Evolutionary conservation across 2,329 filamentous ascomycete genomes (phyloP).

Genomic region (Ophiostoma piceae): DNA sequence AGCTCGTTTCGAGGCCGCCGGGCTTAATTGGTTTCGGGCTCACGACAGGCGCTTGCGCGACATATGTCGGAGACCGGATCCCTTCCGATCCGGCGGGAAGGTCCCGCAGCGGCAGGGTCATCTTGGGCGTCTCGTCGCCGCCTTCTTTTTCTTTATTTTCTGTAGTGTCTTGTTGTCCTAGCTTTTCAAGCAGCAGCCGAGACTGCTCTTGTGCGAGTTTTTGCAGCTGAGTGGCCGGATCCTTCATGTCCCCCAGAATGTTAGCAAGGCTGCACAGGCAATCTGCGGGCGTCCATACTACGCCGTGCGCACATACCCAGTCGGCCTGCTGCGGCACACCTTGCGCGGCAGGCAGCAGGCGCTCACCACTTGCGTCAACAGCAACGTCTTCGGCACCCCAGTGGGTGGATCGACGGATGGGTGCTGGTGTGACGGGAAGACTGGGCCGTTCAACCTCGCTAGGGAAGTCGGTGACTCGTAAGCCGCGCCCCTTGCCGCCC

Average conservation of each 20-base stretch:
- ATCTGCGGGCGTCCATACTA: constrained; percentile 45
- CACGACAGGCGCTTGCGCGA: constrained; percentile 37
- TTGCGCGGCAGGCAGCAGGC: constrained; percentile 65
- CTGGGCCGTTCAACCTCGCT: constrained; percentile 76
- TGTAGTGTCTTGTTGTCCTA: constrained; percentile 35
- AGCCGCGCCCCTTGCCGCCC: constrained; percentile 37
- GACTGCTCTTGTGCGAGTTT: constrained; percentile 63
- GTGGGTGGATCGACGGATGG: constrained; percentile 62
- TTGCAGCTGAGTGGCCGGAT: constrained; percentile 64
- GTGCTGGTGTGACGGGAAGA: constrained; percentile 83
- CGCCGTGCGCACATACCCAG: constrained; percentile 78
- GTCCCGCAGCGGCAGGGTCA: constrained; percentile 41
- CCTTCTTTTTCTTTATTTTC: constrained; percentile 20
- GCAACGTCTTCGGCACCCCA: constrained; percentile 49
- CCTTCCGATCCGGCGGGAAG: constrained; percentile 40
- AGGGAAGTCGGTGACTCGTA: constrained; percentile 82
- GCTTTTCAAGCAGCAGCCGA: constrained; percentile 52
- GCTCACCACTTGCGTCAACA: constrained; percentile 40
- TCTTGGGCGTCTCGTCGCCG: constrained; percentile 38
- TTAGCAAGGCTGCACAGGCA: constrained; percentile 55
- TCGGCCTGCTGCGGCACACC: constrained; percentile 83
- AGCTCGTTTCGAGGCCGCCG: constrained; percentile 28
- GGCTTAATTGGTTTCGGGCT: constrained; percentile 37
- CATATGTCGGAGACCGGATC: constrained; percentile 42
- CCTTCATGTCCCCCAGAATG: constrained; percentile 49